Conservation (phyloP, 768 basidiomycete genomes). For the Holtermannia corniformis region DNA sequence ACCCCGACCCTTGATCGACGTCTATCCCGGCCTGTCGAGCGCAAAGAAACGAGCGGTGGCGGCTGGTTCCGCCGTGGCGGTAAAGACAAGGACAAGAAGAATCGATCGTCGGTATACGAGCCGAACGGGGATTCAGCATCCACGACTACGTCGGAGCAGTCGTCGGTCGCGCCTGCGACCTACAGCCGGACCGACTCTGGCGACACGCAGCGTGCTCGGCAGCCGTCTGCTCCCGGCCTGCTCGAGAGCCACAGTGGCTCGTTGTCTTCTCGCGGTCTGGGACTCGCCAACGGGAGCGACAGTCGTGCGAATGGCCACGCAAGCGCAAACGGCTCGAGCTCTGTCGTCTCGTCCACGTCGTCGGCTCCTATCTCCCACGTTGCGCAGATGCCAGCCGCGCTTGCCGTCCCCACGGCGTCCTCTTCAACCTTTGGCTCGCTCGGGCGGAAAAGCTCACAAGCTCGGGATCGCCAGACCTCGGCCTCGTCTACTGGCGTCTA, state of each 20-base stretch:
- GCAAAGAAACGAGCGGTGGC: slow-evolving; percentile 9
- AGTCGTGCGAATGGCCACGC: slow-evolving; percentile 1
- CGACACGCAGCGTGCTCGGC: background rate
- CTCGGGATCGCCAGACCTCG: background rate
- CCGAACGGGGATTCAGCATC: background rate
- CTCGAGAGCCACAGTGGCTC: background rate
- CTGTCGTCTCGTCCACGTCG: slow-evolving; percentile 15
- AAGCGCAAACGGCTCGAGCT: slow-evolving; percentile 12
- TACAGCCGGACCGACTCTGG: slow-evolving; percentile 5
- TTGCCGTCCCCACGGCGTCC: slow-evolving; percentile 4
- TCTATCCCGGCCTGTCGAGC: background rate
- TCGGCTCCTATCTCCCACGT: background rate
- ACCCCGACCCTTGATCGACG: too few relatives aligned
- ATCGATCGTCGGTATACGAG: background rate
- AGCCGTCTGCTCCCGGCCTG: background rate
- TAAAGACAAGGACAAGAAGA: slow-evolving; percentile 13
- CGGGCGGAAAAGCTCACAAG: background rate
- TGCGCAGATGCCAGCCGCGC: background rate
- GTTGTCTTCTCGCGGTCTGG: background rate
- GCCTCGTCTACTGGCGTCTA: slow-evolving; percentile 9
- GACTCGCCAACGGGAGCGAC: background rate
- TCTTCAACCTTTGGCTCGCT: slow-evolving; percentile 3
- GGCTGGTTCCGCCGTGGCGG: slow-evolving; percentile 13
- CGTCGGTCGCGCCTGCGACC: background rate
- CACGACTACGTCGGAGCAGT: background rate